Evolutionary conservation across 306 rosid species (phyloP), one percentile per base, ranked within the genome.

Genomic region (Mimosa pudica): DNA sequence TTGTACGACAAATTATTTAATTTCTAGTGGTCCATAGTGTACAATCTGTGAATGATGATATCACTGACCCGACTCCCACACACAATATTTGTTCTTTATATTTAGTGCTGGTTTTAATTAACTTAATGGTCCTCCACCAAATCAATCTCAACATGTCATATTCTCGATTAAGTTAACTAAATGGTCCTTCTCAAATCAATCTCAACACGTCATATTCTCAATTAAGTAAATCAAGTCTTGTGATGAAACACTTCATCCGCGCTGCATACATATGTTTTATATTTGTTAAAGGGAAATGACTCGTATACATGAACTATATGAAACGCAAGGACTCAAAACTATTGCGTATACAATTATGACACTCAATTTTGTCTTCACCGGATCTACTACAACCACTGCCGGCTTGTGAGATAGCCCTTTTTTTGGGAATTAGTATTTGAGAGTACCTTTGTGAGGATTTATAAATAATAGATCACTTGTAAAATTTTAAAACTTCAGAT

Each of bases 1-100:
- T 82, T 82, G 81, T 44, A 71, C 62, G 61, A 13, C 5, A n/a
- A 10, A 55, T 71, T 36, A 77, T 54, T 77, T 12, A 65, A 65
- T 72, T 72, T 55, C 17, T 14, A 13, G 79, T 65, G 75, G 76
- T 77, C 79, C 82, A 18, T 3, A 2, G 4, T 6, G 10, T 17
- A 17, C 49, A 36, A 63, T 20, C 45, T 77, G 64, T 24, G 18
- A 18, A 10, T 17, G n/a, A 10, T 17, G n/a, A 36, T 54, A 17
- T 54, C 61, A 54, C 7, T 16, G 7, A 54, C 58, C 58, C 58
- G 30, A 24, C 30, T 24, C 30, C 30, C 30, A 24, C 30, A n/a
- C 18, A 51, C 61, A 54, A 17, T 20, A 14, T 54, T 54, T 17
- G 61, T 54, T 14, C 2, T 17, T 6, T 17, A 17, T 54, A 8